Percentiles rank a stretch among this genome's conserved stretches.
Conservation (phyloP, 805 yeast genomes). For the Yamadazyma philogaea region DNA sequence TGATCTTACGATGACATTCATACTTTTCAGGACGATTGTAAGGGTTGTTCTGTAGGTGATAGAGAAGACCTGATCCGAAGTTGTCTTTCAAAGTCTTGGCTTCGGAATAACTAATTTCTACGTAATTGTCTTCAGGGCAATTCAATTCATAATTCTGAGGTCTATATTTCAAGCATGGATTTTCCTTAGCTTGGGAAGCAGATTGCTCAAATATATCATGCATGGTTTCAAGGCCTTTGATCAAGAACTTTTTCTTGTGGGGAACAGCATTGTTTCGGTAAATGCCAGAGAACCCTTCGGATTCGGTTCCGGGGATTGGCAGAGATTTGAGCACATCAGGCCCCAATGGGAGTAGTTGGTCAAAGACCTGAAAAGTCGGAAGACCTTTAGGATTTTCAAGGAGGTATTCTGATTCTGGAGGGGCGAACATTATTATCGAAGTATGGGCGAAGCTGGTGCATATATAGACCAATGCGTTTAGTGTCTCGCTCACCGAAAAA, state of each 20-base stretch:
- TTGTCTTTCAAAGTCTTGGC: constrained; percentile 42
- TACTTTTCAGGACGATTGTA: constrained; percentile 17
- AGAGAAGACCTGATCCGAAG: constrained; percentile 52
- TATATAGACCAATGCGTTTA: background rate
- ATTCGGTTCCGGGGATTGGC: constrained; percentile 17
- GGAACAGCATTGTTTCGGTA: constrained; percentile 22
- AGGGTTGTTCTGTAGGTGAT: constrained; percentile 31
- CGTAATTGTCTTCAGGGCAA: constrained; percentile 32
- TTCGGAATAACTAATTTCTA: constrained; percentile 41
- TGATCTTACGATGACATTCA: constrained; percentile 28
- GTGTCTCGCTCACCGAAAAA: background rate
- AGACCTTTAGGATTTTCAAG: constrained; percentile 11
- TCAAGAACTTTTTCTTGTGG: constrained; percentile 19
- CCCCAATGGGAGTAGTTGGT: constrained; percentile 9
- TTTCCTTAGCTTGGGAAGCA: constrained; percentile 20
- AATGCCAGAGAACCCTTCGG: constrained; percentile 26
- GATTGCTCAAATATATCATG: constrained; percentile 31
- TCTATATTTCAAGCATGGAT: constrained; percentile 38
- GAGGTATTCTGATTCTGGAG: constrained; percentile 12
- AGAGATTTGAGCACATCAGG: constrained; percentile 1
- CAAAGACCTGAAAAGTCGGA: constrained; percentile 12
- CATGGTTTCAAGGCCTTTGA: constrained; percentile 37
- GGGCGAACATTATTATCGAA: constrained; percentile 10
- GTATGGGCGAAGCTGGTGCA: background rate
- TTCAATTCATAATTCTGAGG: constrained; percentile 32